These are phyloP conservation scores for Asterochloris sp. DNA, from an alignment of 139 green algal species.

Conservation along the genomic window DNA sequence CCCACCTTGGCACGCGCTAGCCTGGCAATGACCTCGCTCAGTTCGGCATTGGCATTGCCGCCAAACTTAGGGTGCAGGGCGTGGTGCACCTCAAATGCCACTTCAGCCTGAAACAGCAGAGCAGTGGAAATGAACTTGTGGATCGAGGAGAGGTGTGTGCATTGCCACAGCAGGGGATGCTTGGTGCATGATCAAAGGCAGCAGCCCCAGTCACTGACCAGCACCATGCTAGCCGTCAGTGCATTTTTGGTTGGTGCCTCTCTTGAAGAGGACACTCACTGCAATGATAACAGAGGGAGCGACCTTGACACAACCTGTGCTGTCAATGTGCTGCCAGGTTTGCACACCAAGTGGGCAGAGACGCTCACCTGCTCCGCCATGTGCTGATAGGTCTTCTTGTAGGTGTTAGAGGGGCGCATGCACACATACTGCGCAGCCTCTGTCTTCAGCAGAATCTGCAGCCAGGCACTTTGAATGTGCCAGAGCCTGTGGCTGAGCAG, in stretches of 20 bases:
- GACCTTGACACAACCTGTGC: too few species aligned
- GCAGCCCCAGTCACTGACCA: background rate
- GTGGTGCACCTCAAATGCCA: slow-evolving; percentile 29
- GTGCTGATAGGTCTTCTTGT: slow-evolving; percentile 49
- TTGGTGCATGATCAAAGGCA: slow-evolving; percentile 9
- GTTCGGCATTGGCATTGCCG: slow-evolving; percentile 32
- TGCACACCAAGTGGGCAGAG: background rate
- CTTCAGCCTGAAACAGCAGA: too few species aligned
- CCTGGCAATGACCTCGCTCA: slow-evolving; percentile 66
- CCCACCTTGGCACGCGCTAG: slow-evolving; percentile 61
- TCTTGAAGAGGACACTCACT: background rate
- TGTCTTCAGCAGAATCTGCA: slow-evolving; percentile 39
- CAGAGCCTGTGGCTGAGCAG: background rate
- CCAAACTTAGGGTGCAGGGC: slow-evolving; percentile 42
- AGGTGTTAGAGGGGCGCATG: slow-evolving; percentile 31
- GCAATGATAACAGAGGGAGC: background rate
- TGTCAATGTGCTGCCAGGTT: too few species aligned
- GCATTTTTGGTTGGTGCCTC: background rate
- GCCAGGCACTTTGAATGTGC: background rate
- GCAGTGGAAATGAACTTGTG: too few species aligned
- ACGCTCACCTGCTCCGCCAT: slow-evolving; percentile 42
- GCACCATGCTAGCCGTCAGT: background rate
- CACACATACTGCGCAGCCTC: slow-evolving; percentile 32
- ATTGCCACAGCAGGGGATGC: background rate
- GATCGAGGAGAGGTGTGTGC: too few species aligned